Base-by-base conservation (phyloP, 2,329 filamentous ascomycete species). In the Xylariomycetidae sp. region DNA sequence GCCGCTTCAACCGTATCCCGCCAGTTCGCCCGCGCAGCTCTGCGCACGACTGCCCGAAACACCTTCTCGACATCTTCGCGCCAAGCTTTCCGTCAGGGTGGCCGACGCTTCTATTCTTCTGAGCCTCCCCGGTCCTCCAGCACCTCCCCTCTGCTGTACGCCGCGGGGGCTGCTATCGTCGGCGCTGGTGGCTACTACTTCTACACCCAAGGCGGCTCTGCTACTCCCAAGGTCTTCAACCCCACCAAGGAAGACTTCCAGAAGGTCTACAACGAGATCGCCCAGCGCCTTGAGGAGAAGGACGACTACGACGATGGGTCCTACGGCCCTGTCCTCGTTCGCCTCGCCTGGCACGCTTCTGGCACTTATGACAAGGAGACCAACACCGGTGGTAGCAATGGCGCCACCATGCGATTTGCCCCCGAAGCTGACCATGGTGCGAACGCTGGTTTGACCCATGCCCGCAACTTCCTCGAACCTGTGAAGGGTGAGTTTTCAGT, bases 241-340 rank as follows among this genome's bases (percentile, higher is more conserved):
- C 87, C 88, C 41, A 84, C 77, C 55, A 79, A 84, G 65, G 81
- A 83, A 52, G 88, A 98, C 66, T 97, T 95, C 72, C 88, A 96
- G 72, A 84, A 86, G 64, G 87, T 97, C 34, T 97, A 97, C 71
- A 77, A 96, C 61, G 82, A 82, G 56, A 80, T 97, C 51, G 89
- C 90, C 35, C 66, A 71, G 56, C 73, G 73, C 41, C 70, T 97
- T 35, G 82, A 92, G 63, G 86, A 96, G 67, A 80, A 94, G 58
- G 87, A 92, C 51, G 84, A 96, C 48, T 97, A 97, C 61, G 90
- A 97, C 56, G 90, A 98, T 62, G 90, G 92, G 50, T 92, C 85
- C 69, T 97, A 94, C 59, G 90, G 88, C 37, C 92, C 90, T 17
- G 88, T 97, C 41, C 72, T 97, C 36, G 67, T 97, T 45, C 80